Evolutionary conservation across 1,139 yeast species (phyloP).

Genomic region (Spathaspora sp.): DNA sequence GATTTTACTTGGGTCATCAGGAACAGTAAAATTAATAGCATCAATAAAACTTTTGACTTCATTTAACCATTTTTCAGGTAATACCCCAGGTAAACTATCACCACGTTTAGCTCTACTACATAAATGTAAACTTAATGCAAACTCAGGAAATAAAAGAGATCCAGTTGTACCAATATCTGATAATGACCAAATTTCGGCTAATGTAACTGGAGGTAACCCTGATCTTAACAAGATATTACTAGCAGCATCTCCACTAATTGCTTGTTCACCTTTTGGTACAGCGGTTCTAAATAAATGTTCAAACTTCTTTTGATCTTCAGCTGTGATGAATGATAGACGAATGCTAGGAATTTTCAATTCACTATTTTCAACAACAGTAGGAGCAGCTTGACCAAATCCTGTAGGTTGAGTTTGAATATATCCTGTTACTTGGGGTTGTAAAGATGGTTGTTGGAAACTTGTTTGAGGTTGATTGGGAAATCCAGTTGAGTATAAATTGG

Average conservation of each 20-base stretch:
- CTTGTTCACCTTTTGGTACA: slow-evolving; percentile 73
- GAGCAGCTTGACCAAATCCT: slow-evolving; percentile 28
- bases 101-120: slow-evolving; percentile 80
- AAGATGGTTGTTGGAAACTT: slow-evolving; percentile 18
- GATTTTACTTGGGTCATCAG: slow-evolving; percentile 51
- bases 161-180: slow-evolving; percentile 90
- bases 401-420: slow-evolving; percentile 40
- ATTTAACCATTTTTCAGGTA: slow-evolving; percentile 73
- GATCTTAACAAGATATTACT: slow-evolving; percentile 80
- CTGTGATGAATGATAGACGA: slow-evolving; percentile 80
- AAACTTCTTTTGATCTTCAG: slow-evolving; percentile 81
- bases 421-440: slow-evolving; percentile 33
- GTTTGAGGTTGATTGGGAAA: slow-evolving; percentile 26
- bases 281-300: slow-evolving; percentile 79
- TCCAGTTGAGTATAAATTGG: slow-evolving; percentile 10
- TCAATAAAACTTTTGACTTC: slow-evolving; percentile 89
- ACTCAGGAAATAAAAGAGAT: slow-evolving; percentile 84
- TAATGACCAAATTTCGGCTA: slow-evolving; percentile 89
- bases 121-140: slow-evolving; percentile 87
- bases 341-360: slow-evolving; percentile 59
- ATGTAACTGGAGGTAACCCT: slow-evolving; percentile 67
- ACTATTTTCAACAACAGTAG: slow-evolving; percentile 32
- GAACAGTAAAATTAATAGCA: slow-evolving; percentile 78
- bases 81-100: slow-evolving; percentile 65
- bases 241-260: slow-evolving; percentile 77